Conservation (phyloP, 2,329 filamentous ascomycete genomes). For the Calonectria crousiana region DNA sequence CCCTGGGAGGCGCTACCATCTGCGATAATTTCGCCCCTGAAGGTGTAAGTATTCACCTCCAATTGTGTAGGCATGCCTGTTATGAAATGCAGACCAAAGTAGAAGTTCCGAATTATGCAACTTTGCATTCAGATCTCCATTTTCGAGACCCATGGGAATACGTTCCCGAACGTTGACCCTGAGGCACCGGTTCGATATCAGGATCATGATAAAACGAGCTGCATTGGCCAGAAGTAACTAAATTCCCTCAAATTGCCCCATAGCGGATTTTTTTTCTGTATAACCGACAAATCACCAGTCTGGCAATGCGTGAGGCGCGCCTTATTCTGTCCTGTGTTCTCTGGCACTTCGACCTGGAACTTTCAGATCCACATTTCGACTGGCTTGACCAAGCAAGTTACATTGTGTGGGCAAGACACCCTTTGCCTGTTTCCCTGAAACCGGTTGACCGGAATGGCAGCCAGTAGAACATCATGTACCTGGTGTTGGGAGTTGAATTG, state of each 20-base stretch:
- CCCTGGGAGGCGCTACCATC: not conserved
- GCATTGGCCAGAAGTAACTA: not conserved
- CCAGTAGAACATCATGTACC: not conserved
- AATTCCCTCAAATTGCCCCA: not conserved
- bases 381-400: not conserved
- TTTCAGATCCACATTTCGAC: not conserved
- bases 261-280: not conserved
- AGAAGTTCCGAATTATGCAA: not conserved
- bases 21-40: not conserved
- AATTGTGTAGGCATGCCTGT: not conserved
- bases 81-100: not conserved
- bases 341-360: not conserved
- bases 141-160: slow-evolving; percentile 14
- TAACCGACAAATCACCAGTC: not conserved
- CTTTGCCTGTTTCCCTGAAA: not conserved
- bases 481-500: not conserved
- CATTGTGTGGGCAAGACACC: not conserved
- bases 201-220: not conserved
- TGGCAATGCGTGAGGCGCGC: not conserved
- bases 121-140: not conserved
- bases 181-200: not conserved
- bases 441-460: not conserved
- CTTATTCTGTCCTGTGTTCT: not conserved
- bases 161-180: not conserved
- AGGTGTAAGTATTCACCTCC: not conserved